phyloP scores from a whole-genome alignment of 192 early-diverging fungal species.

The Linnemannia exigua region DNA sequence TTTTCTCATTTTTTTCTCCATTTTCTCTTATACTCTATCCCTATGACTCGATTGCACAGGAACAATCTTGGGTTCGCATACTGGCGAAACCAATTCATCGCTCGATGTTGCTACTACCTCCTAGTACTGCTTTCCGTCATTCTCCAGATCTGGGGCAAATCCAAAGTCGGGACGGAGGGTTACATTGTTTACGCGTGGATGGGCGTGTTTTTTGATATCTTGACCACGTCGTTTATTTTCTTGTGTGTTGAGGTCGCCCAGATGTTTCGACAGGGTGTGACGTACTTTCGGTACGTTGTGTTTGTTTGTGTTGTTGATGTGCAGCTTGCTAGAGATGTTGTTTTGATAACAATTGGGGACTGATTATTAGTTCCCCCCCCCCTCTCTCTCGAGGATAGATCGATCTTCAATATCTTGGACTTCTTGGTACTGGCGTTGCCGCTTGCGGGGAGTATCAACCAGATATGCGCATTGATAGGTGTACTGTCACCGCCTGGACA shows the following conservation, averaged over 20 bases:
- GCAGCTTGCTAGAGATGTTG: too few species aligned
- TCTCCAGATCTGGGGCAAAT: slow-evolving; percentile 1
- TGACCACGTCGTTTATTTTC: not conserved
- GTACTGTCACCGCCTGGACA: not conserved
- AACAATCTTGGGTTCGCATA: not conserved
- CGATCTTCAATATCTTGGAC: not conserved
- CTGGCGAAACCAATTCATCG: slow-evolving; percentile 15
- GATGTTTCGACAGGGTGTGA: not conserved
- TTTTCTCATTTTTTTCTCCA: not conserved
- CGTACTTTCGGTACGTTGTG: not conserved
- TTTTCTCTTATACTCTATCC: too few species aligned
- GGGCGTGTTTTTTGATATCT: slow-evolving; percentile 15
- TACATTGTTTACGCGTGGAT: not conserved
- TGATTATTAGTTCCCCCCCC: too few species aligned
- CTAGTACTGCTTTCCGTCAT: not conserved
- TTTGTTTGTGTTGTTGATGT: too few species aligned
- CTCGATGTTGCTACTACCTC: slow-evolving; percentile 4
- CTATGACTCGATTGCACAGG: not conserved
- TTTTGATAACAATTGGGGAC: too few species aligned
- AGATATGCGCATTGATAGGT: not conserved
- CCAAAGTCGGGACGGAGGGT: not conserved
- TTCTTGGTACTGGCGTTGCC: not conserved
- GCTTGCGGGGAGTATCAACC: not conserved
- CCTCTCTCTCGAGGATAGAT: not conserved
- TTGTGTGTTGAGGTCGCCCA: not conserved